Base-by-base conservation (phyloP, 305 asterid genomes). In the Solanum chacoense region DNA sequence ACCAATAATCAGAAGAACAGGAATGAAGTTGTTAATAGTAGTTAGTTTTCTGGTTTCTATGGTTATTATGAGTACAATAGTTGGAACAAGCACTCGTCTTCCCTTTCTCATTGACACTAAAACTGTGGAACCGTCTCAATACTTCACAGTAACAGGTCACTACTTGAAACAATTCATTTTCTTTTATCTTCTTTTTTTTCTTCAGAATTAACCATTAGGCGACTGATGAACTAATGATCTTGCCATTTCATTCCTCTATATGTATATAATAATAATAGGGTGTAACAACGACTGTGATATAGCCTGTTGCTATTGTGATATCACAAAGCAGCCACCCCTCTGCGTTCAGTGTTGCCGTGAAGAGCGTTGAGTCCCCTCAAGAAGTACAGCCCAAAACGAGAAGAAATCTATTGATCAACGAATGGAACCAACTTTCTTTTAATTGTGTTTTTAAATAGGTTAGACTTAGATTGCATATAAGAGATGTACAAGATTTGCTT, bases 251-350 rank as follows among this genome's bases (percentile, higher is more conserved):
- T 20, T 11, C 37, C 73, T 80, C 12, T 31, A 8, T 0, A 45
- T 32, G n/a, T 9, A 35, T 74, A 32, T 55, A 31, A 77, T 8
- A 36, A 36, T 7, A 38, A 38, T 88, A 90, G 92, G 93, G 28
- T 92, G 94, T 84, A 91, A 88, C 87, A 92, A 89, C 88, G 89
- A 94, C 87, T 95, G 98, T 35, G 97, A 94, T 36, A 87, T 92
- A 85, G 97, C 98, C 67, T 95, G 98, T 91, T 95, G 98, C 90
- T 91, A 95, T 29, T 94, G 98, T 72, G 94, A 94, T 71, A 94
- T 95, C 85, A 93, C 93, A 87, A 87, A 40, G 88, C 93, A 91
- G 71, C 98, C 98, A 42, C 98, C 98, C 24, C 13, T 94, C 85
- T 95, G 98, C 80, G 85, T 91, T 55, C 93, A 81, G 88, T 95